Conservation (phyloP, 441 rosid species). For the Aleurites moluccanus region DNA sequence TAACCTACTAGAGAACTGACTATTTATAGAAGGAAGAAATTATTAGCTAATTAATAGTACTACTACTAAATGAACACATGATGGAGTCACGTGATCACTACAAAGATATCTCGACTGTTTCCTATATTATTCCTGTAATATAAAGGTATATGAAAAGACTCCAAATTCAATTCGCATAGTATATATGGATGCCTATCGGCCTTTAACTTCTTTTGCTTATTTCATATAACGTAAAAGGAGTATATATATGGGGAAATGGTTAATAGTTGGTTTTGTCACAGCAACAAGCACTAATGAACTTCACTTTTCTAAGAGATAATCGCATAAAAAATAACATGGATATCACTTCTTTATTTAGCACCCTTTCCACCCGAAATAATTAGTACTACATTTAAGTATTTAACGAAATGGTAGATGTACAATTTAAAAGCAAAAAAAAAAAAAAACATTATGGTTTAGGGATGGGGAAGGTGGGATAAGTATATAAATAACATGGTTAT, state of each 20-base stretch:
- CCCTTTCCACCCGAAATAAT: background rate
- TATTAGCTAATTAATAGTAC: no score
- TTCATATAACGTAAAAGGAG: background rate
- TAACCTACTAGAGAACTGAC: no score
- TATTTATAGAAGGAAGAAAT: no score
- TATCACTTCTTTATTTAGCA: background rate
- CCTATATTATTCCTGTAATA: background rate
- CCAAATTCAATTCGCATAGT: background rate
- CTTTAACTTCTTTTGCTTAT: background rate
- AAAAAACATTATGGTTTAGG: no score
- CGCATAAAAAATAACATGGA: background rate
- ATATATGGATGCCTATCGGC: background rate
- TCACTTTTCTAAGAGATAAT: background rate
- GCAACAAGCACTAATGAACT: no score
- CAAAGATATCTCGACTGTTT: background rate
- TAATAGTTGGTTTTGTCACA: background rate
- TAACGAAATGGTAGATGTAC: no score
- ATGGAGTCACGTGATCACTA: slow-evolving; percentile 1
- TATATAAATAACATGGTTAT: no score
- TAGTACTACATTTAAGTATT: background rate
- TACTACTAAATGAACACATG: background rate
- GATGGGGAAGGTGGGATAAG: no score
- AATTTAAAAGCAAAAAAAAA: no score
- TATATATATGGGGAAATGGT: background rate
- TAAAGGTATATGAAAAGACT: background rate